These are phyloP conservation scores for Aspergillus affinis DNA, from an alignment of 495 filamentous ascomycete species.

Conservation along the genomic window DNA sequence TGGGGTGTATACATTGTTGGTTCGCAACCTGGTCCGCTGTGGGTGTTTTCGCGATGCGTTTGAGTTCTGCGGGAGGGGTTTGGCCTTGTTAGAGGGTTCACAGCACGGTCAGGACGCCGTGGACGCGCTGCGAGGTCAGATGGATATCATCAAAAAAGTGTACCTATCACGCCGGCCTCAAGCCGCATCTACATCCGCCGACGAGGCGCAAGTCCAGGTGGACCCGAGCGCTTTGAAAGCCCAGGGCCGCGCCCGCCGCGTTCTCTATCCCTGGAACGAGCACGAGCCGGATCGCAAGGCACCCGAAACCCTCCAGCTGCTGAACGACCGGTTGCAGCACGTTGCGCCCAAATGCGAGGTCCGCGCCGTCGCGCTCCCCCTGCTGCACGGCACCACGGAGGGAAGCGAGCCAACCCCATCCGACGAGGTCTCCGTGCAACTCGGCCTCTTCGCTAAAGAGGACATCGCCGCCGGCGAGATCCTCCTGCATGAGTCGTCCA, in stretches of 20 bases:
- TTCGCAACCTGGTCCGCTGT: conserved; percentile 61
- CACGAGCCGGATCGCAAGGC: conserved; percentile 85
- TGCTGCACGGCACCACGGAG: conserved; percentile 48
- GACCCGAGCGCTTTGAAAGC: conserved; percentile 60
- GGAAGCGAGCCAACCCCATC: conserved; percentile 17
- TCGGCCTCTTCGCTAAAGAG: conserved; percentile 84
- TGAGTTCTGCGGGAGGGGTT: conserved; percentile 57
- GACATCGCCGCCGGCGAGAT: conserved; percentile 74
- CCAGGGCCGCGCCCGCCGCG: conserved; percentile 73
- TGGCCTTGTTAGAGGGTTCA: conserved; percentile 24
- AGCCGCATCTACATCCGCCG: conserved; percentile 31
- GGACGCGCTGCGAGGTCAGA: conserved; percentile 24
- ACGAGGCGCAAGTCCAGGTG: conserved; percentile 30
- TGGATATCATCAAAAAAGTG: conserved; percentile 28
- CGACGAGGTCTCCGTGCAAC: conserved; percentile 57
- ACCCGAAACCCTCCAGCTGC: conserved; percentile 58
- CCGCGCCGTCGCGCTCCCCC: conserved; percentile 67
- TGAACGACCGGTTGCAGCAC: conserved; percentile 64
- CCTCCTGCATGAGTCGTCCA: conserved; percentile 75
- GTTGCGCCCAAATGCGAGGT: conserved; percentile 72
- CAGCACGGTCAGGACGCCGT: conserved; percentile 8
- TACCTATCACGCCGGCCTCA: conserved; percentile 29
- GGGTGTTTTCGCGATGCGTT: conserved; percentile 70
- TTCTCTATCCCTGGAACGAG: conserved; percentile 92
- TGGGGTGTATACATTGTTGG: conserved; percentile 42